Evolutionary conservation across 202 grass and related monocot genomes (phyloP), one percentile per base, ranked within the genome.

Genomic region (Alloteropsis angusta): DNA sequence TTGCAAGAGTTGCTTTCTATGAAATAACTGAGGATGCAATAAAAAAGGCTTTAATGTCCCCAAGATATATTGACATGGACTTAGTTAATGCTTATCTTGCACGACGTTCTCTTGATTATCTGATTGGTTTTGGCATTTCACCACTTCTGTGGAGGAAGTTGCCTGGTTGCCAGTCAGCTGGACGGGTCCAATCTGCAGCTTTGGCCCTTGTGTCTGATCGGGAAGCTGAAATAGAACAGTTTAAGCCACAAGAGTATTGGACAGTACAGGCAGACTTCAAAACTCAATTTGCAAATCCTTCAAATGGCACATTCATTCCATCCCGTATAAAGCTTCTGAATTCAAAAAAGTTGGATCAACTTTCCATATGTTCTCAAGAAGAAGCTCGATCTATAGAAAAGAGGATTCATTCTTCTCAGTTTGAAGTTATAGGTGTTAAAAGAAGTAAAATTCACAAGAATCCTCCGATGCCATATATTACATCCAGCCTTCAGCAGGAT

Each of bases 31-130:
- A 98, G 79, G 78, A 75, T 82, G 83, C 96, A 80, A 89, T 98
- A 41, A 98, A 93, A 78, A 87, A 57, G 17, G 87, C 96, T 81
- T 83, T 98, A 82, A 81, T 82, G 56, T 78, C 75, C 44, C 96
- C 96, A 39, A 95, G 92, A 86, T 81, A 84, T 71, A 93, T 98
- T 72, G 88, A 95, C 55, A 93, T 98, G 89, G 76, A 98, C 79
- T 93, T 98, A 73, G 88, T 98, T 78, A 95, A 98, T 86, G 92
- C 96, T 72, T 98, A 98, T 85, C 96, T 98, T 85, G 96, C 96
- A 82, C 83, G 90, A 4, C 90, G 96, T 9, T 91, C 90, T 73
- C 83, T 98, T 80, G 96, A 98, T 93, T 98, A 98, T 81, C 85
- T 95, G 58, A 98, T 98, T 57, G 96, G 96, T n/a, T 98, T 98